Evolutionary conservation across 2,329 filamentous ascomycete genomes (phyloP).

Genomic region (Diaporthe sp.): DNA sequence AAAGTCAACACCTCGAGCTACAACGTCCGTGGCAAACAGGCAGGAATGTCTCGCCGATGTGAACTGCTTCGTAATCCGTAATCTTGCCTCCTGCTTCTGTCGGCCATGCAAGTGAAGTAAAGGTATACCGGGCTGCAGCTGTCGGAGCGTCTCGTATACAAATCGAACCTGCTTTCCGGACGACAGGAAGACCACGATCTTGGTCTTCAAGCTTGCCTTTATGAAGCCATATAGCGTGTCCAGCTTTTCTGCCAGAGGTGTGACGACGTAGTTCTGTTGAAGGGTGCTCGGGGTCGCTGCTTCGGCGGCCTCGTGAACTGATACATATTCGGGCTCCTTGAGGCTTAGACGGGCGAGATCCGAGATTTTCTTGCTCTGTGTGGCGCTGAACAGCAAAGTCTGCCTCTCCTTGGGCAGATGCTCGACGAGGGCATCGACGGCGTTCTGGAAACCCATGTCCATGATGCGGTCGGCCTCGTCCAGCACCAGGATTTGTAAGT

Average conservation of each 20-base stretch:
- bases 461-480: conserved; percentile 97
- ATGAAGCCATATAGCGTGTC: conserved; percentile 95
- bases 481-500: conserved; percentile 91
- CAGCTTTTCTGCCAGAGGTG: conserved; percentile 87
- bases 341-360: conserved; percentile 91
- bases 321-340: conserved; percentile 92
- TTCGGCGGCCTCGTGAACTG: conserved; percentile 86
- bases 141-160: conserved; percentile 91
- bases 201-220: conserved; percentile 88
- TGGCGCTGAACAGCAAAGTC: conserved; percentile 95
- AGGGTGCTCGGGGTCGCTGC: conserved; percentile 85
- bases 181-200: conserved; percentile 95
- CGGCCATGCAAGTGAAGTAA: conserved; percentile 93
- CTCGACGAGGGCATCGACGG: conserved; percentile 92
- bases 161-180: conserved; percentile 98
- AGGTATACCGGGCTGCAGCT: conserved; percentile 93
- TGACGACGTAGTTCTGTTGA: conserved; percentile 92
- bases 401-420: conserved; percentile 89
- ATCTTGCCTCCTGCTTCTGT: conserved; percentile 89
- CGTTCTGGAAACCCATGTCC: conserved; percentile 95
- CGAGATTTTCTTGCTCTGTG: conserved; percentile 93
- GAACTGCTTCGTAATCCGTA: conserved; percentile 90
- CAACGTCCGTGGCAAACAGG: conserved; percentile 95
- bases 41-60: conserved; percentile 85
- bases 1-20: conserved; percentile 94